Conservation (phyloP, 2,329 filamentous ascomycete species). For the Calonectria pauciramosa region DNA sequence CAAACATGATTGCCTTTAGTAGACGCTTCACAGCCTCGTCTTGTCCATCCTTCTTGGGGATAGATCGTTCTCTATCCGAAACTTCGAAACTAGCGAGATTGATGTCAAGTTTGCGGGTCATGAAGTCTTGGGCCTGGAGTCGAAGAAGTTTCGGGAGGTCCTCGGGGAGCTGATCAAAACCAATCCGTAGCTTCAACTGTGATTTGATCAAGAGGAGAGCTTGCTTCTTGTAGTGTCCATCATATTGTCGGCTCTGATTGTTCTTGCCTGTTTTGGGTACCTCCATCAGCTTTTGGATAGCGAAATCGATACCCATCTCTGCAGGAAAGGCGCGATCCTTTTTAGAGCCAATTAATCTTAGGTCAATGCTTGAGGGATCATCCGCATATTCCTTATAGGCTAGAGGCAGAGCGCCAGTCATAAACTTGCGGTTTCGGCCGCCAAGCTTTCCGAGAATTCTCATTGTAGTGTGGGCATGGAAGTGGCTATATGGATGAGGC, state of each 20-base stretch:
- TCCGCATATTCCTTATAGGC: conserved; percentile 89
- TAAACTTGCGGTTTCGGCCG: conserved; percentile 94
- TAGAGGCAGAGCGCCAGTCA: conserved; percentile 89
- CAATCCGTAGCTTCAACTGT: conserved; percentile 91
- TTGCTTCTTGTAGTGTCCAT: conserved; percentile 93
- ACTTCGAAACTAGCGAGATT: conserved; percentile 79
- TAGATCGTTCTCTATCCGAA: conserved; percentile 85
- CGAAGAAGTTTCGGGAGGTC: conserved; percentile 88
- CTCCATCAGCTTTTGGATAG: conserved; percentile 90
- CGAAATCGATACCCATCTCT: conserved; percentile 87
- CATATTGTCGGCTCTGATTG: conserved; percentile 71
- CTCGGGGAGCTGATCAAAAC: conserved; percentile 88
- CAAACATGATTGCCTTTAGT: conserved; percentile 89
- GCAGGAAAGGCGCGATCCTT: conserved; percentile 90
- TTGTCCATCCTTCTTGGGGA: conserved; percentile 88
- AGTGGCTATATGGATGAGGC: conserved; percentile 95
- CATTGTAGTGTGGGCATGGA: conserved; percentile 98
- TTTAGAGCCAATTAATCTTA: conserved; percentile 90
- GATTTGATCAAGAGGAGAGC: conserved; percentile 89
- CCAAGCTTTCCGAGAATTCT: conserved; percentile 96
- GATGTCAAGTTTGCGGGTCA: conserved; percentile 78
- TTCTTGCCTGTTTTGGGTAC: conserved; percentile 73
- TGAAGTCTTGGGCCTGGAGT: conserved; percentile 88
- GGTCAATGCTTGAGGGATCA: conserved; percentile 87
- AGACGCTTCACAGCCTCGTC: conserved; percentile 87